Base-by-base conservation (phyloP, 441 rosid species). In the Breynia disticha region DNA sequence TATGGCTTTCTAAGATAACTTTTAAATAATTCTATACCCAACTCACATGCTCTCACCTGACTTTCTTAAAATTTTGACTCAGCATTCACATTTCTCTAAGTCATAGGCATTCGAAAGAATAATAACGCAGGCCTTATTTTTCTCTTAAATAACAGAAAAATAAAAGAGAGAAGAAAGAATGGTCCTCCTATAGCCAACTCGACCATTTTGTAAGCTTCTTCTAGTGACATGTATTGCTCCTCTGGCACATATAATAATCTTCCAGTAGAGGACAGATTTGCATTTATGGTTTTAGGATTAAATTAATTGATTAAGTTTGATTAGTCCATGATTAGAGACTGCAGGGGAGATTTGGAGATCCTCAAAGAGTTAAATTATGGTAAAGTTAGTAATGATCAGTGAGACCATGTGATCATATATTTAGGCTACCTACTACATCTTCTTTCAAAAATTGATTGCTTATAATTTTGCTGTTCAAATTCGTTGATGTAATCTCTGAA, bases 381-480 rank as follows among this genome's bases (percentile, higher is more conserved):
- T 35, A 0, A 19, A 61, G n/a, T 52, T 28, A 59, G 50, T 18
- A 44, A 62, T 52, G 41, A 54, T 62, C 61, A 19, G 47, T 19
- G 41, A 52, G 56, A 10, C 58, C 73, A 75, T 71, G 76, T 71
- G 76, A 59, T 19, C 62, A 51, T 65, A 71, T 65, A 71, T 65
- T 62, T 67, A 51, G 45, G 51, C 39, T 62, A 65, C 66, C 72
- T 18, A 63, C 56, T 62, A 19, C 7, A 16, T 54, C 52, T 60
- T 64, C 60, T 64, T 64, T 11, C 35, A 4, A 28, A 28, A 16
- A 55, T 50, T 43, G 48, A 19, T 14, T 10, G 37, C 17, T 17
- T 22, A 22, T 44, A 7, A 9, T 35, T 55, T 49, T 16, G n/a
- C n/a, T n/a, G n/a, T n/a, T n/a, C n/a, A n/a, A n/a, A n/a, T n/a